Base-by-base conservation (phyloP, 2,329 filamentous ascomycete species). In the Talaromyces pinophilus region DNA sequence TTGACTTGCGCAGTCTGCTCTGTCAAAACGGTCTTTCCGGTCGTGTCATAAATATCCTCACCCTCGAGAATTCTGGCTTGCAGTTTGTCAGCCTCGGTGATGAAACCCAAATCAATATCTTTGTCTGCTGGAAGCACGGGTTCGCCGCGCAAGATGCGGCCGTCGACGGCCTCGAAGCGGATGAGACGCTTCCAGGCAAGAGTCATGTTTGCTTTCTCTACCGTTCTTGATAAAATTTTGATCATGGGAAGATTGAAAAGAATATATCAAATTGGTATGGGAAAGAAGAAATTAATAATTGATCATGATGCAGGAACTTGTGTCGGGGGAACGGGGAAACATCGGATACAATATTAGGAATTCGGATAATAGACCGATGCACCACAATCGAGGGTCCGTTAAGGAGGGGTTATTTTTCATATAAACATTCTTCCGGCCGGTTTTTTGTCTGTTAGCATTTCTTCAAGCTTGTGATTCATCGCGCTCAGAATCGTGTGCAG, bases 1-100 rank as follows among this genome's bases (percentile, higher is more conserved):
- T 85, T 83, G 6, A 88, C 86, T 0, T 79, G 81, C 1, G 82
- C 85, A 10, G 84, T 73, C 69, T 87, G 83, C 25, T 86, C 82
- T 0, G 84, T 85, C 1, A 87, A 81, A 17, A 73, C 75, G 0
- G 85, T 87, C 7, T 71, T 70, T 0, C 83, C 79, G 0, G 79
- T 78, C 0, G 72, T 78, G 63, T 85, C 81, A 65, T 82, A 86
- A 3, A 85, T 77, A 62, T 86, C 83, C 1, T 79, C 71, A 2
- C 85, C 85, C 0, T 76, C 67, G 46, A 88, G 81, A 0, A 88
- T 77, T 11, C 81, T 83, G 2, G 85, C 86, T 67, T 84, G 77
- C 0, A 89, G 74, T 0, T 77, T 73, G 1, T 84, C 84, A 1
- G 79, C 73, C 38, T 81, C 81, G 0, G 80, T 83, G 0, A 81